Evolutionary conservation across 1,284 basidiomycete species (phyloP), one percentile per base, ranked within the genome.

Genomic region (Microstroma glucosiphilum): DNA sequence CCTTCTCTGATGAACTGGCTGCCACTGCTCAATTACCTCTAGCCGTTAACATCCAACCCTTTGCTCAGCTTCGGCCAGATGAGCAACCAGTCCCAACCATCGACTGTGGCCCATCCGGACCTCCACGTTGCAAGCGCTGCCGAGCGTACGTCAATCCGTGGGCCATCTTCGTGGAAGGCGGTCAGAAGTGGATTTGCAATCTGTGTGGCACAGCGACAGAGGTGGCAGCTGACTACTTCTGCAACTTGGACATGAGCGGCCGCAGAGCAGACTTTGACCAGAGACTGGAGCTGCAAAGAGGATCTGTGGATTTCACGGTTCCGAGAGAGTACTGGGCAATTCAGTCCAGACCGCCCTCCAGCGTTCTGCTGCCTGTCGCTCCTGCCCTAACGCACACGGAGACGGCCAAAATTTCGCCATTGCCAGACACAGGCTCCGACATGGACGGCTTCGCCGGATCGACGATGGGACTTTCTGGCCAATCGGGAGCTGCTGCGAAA

Each of bases 71-170:
- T 37, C 87, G 89, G 69, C 83, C 86, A n/a, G 85, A 88, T 57
- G 78, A 80, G 42, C 76, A 65, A 12, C 60, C 67, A 0, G 82
- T 98, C 6, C 92, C 93, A 0, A 72, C 92, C 4, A 86, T 96
- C 8, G 79, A 81, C 48, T 86, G 51, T 79, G 83, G 77, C 82
- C 89, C 70, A 51, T 78, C 80, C 8, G 93, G 92, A 9, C 96
- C 94, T 15, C 86, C 90, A 13, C 85, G 96, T 42, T 98, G 96
- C 77, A 86, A 84, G 59, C 83, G 85, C 53, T 98, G 96, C 80
- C 84, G 91, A 69, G 91, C 85, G 0, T 99, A 98, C 80, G 85
- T 99, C 75, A 98, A 97, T 78, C 88, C 93, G 0, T 98, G 92
- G 92, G 92, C 89, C 76, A 83, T 84, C 40, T 98, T 91, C 85